Evolutionary conservation across 768 basidiomycete genomes (phyloP), one percentile per base, ranked within the genome.

Genomic region (Tricholoma sp.): DNA sequence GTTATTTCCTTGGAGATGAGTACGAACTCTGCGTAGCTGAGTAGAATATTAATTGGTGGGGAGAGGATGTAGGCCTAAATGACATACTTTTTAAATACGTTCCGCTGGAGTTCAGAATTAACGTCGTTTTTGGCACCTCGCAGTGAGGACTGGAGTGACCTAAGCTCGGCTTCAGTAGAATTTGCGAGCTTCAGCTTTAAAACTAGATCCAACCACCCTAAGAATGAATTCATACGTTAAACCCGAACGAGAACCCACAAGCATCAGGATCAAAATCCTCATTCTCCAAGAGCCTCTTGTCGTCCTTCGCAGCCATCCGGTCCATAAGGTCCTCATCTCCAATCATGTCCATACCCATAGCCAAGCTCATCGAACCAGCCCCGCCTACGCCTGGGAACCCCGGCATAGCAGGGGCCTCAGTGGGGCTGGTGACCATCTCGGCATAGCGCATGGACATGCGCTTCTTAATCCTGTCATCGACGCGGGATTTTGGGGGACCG

Each of bases 1-100:
- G 90, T 88, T 54, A 99, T 96, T 73, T 98, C 97, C 68, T 98
- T 98, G 3, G 97, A 97, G 19, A 99, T 91, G 55, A 89, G 79
- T 24, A 99, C 91, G 68, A 98, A 98, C 69, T 98, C 94, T 47
- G 94, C 91, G 67, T 98, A 98, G 73, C 96, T 98, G 65, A 16
- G 16, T 14, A 9, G 19, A 43, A 27, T 29, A 19, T 54, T 45
- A 56, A 47, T 58, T 19, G 24, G 47, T n/a, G 9, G 34, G 6
- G 29, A 9, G 45, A n/a, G 4, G 18, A 49, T n/a, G 21, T 49
- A 19, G 21, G 51, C 31, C 31, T 18, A 53, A 19, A 9, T 22
- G 45, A 58, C 72, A 51, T 63, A 89, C 94, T 97, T 94, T 75
- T 95, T 91, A 79, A 97, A 97, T 0, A 98, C 95, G 65, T 88